Evolutionary conservation across 257 asterid species (phyloP).

Genomic region (Echites panduratus): DNA sequence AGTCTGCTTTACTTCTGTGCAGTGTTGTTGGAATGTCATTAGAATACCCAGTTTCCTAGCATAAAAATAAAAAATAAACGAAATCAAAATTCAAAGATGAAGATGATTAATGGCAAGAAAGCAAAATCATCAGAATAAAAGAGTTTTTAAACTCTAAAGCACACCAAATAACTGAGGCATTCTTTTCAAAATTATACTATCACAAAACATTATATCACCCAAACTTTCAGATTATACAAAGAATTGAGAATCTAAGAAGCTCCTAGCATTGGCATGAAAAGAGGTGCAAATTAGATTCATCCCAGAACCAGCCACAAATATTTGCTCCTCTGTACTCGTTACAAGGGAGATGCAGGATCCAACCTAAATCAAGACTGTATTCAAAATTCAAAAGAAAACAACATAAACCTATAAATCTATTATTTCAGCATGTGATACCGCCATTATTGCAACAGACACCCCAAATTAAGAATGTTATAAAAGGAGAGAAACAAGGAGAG

Average conservation of each 20-base stretch:
- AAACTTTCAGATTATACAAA: background rate
- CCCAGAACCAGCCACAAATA: background rate
- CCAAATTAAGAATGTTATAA: background rate
- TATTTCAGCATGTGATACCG: background rate
- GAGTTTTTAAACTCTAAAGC: background rate
- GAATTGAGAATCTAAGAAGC: background rate
- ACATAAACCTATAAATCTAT: background rate
- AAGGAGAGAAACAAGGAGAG: too few relatives aligned
- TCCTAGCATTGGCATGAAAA: background rate
- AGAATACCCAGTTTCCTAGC: conserved; percentile 79
- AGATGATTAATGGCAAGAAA: background rate
- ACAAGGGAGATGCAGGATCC: background rate
- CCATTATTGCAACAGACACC: background rate
- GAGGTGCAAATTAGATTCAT: background rate
- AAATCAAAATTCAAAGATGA: conserved; percentile 13
- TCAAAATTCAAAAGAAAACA: background rate
- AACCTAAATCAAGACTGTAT: background rate
- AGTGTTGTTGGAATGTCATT: conserved; percentile 96
- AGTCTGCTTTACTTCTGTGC: conserved; percentile 96
- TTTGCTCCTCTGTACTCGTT: background rate
- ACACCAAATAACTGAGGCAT: background rate
- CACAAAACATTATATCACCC: background rate
- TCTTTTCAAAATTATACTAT: background rate
- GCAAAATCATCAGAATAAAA: background rate
- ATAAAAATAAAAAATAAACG: too few relatives aligned